These are phyloP conservation scores for Aspergillus cavernicola DNA, from an alignment of 495 filamentous ascomycete species.

Conservation along the genomic window DNA sequence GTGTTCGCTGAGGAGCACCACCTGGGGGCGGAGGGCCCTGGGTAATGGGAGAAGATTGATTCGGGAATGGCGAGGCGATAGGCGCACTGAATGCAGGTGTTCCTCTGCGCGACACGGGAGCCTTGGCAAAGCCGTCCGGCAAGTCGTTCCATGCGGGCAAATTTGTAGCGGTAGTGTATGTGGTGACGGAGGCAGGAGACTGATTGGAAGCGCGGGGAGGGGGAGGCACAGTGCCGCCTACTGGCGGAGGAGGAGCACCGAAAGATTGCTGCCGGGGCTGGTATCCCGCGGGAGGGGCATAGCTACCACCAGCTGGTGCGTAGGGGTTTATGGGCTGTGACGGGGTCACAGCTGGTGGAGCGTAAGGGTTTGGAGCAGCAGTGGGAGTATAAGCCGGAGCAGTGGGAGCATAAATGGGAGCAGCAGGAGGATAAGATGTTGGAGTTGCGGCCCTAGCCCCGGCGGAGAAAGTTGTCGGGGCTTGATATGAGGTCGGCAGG, in stretches of 20 bases:
- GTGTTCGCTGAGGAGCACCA: slow-evolving; percentile 36
- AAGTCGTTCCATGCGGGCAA: slow-evolving; percentile 91
- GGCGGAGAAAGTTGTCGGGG: slow-evolving; percentile 36
- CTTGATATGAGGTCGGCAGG: slow-evolving; percentile 37
- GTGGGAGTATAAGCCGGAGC: slow-evolving; percentile 24
- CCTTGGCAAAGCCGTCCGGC: slow-evolving; percentile 74
- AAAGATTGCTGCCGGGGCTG: slow-evolving; percentile 48
- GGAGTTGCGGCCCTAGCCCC: slow-evolving; percentile 24
- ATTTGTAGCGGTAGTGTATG: slow-evolving; percentile 67
- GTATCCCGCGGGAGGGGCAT: slow-evolving; percentile 42
- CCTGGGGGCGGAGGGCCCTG: slow-evolving; percentile 43
- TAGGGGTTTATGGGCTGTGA: slow-evolving; percentile 55
- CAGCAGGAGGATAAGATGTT: slow-evolving; percentile 27
- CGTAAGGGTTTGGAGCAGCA: slow-evolving; percentile 56
- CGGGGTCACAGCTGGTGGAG: slow-evolving; percentile 45
- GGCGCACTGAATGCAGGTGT: slow-evolving; percentile 62
- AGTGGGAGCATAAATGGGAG: slow-evolving; percentile 31
- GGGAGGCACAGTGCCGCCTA: slow-evolving; percentile 46
- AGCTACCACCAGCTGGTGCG: slow-evolving; percentile 39
- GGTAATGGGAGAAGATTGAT: slow-evolving; percentile 54
- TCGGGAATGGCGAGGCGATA: slow-evolving; percentile 65
- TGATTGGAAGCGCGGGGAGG: slow-evolving; percentile 55
- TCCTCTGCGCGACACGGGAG: slow-evolving; percentile 60
- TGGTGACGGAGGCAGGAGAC: slow-evolving; percentile 55
- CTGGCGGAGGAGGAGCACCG: slow-evolving; percentile 35